phyloP scores from a whole-genome alignment of 2,329 filamentous ascomycete species.

The Apiospora pterosperma region DNA sequence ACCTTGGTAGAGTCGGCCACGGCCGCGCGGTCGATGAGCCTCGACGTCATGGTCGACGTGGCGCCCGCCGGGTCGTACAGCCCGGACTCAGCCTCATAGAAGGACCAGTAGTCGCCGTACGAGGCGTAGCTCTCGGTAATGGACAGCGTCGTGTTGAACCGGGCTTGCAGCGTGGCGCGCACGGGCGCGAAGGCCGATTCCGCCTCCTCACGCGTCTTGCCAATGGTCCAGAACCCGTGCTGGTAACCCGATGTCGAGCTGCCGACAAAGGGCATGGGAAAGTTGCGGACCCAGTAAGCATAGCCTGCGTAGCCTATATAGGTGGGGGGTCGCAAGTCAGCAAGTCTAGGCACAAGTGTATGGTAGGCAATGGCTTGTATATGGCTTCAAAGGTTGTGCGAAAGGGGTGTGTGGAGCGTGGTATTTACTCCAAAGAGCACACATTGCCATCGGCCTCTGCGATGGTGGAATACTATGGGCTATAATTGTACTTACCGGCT shows the following conservation, averaged over 20 bases:
- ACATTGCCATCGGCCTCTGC: too few relatives aligned
- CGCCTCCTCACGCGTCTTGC: slow-evolving; percentile 19
- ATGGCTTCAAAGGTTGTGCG: too few relatives aligned
- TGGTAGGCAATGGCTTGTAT: background rate
- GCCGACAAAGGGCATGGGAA: slow-evolving; percentile 16
- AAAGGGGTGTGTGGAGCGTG: too few relatives aligned
- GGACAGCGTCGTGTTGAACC: slow-evolving; percentile 17
- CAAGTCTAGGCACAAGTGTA: background rate
- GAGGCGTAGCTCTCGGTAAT: slow-evolving; percentile 17
- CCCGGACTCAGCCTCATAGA: slow-evolving; percentile 17
- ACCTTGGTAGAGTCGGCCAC: slow-evolving; percentile 15
- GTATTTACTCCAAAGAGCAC: too few relatives aligned
- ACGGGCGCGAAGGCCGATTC: slow-evolving; percentile 17
- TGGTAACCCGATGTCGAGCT: slow-evolving; percentile 24
- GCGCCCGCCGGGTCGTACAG: slow-evolving; percentile 19
- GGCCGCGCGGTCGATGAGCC: slow-evolving; percentile 20
- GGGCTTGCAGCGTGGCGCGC: slow-evolving; percentile 9
- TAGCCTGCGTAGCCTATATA: slow-evolving; percentile 12
- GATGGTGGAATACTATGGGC: too few relatives aligned
- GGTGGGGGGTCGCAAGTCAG: background rate
- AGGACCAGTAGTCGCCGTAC: slow-evolving; percentile 28
- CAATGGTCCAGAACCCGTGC: slow-evolving; percentile 25
- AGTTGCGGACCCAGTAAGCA: slow-evolving; percentile 25
- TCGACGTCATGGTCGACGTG: slow-evolving; percentile 22
- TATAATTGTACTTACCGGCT: slow-evolving; percentile 20